Conservation (phyloP, 768 basidiomycete genomes). For the Suillus americanus region DNA sequence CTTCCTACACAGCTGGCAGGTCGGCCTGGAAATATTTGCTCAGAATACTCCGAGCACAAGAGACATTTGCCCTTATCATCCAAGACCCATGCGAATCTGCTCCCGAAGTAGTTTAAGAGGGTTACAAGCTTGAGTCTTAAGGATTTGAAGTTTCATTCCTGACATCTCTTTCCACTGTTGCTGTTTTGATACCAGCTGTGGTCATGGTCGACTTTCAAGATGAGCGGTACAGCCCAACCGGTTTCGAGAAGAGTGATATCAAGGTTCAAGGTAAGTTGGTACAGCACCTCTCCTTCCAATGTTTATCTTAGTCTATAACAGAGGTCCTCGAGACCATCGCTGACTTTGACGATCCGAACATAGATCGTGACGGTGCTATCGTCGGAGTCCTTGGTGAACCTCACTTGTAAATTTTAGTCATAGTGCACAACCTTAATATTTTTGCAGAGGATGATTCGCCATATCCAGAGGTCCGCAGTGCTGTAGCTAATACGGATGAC, state of each 20-base stretch:
- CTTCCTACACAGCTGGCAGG: too few relatives aligned
- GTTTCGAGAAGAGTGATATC: slow-evolving; percentile 14
- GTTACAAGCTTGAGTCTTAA: background rate
- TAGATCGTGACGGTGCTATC: slow-evolving; percentile 24
- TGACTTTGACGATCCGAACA: slow-evolving; percentile 38
- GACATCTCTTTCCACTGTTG: background rate
- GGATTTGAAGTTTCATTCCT: background rate
- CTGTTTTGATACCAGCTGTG: background rate
- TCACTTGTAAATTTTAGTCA: background rate
- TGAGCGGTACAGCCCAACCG: slow-evolving; percentile 7
- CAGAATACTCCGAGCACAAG: background rate
- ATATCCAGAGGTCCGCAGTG: slow-evolving; percentile 80
- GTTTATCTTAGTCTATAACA: slow-evolving; percentile 1
- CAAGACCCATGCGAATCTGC: background rate
- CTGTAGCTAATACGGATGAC: slow-evolving; percentile 75
- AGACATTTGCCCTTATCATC: slow-evolving; percentile 11
- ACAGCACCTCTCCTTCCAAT: background rate
- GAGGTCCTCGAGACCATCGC: slow-evolving; percentile 6
- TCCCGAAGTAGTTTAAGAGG: slow-evolving; percentile 5
- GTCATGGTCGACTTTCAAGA: slow-evolving; percentile 13
- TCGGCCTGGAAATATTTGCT: background rate
- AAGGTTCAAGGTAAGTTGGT: slow-evolving; percentile 12
- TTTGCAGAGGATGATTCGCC: slow-evolving; percentile 70
- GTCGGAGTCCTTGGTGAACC: slow-evolving; percentile 20
- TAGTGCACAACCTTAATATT: slow-evolving; percentile 15